Percentiles rank a stretch among this genome's conserved stretches.
These are phyloP conservation scores for Sonneratia caseolaris DNA, from an alignment of 345 rosid species.

Conservation along the genomic window DNA sequence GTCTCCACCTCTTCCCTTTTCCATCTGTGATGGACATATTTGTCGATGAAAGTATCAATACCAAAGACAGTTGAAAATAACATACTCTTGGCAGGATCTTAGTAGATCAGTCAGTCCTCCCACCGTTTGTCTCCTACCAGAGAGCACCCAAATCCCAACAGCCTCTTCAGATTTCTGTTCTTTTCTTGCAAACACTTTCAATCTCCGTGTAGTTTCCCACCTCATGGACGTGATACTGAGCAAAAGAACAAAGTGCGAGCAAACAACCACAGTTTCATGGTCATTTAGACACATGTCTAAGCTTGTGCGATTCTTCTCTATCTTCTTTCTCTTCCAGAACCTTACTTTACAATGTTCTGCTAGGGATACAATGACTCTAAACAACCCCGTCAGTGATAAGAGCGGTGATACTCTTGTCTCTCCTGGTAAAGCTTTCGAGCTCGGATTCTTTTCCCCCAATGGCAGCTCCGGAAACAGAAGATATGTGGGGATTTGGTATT, in stretches of 20 bases:
- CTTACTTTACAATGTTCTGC: conserved; percentile 11
- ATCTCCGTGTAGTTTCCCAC: neutral
- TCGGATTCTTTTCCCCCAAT: conserved; percentile 36
- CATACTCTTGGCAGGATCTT: neutral
- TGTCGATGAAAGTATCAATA: neutral
- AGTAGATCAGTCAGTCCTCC: neutral
- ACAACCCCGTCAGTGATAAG: neutral
- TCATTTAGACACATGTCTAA: neutral
- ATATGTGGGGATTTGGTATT: conserved; percentile 43
- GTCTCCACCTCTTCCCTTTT: neutral
- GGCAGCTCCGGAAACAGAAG: conserved; percentile 30
- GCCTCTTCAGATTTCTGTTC: neutral
- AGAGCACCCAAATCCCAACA: neutral
- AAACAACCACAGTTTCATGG: conserved; percentile 6
- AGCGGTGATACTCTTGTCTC: conserved; percentile 18
- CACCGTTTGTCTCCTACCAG: conserved; percentile 3
- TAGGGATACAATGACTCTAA: conserved; percentile 12
- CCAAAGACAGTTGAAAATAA: neutral
- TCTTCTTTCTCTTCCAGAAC: conserved; percentile 2
- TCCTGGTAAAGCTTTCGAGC: conserved; percentile 14
- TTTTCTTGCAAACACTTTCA: neutral
- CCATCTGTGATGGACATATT: neutral
- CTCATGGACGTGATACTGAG: neutral
- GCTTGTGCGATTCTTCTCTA: neutral
- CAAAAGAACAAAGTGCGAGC: conserved; percentile 11